Conservation (phyloP, 2,329 filamentous ascomycete species). For the Leptosphaerulina australis region DNA sequence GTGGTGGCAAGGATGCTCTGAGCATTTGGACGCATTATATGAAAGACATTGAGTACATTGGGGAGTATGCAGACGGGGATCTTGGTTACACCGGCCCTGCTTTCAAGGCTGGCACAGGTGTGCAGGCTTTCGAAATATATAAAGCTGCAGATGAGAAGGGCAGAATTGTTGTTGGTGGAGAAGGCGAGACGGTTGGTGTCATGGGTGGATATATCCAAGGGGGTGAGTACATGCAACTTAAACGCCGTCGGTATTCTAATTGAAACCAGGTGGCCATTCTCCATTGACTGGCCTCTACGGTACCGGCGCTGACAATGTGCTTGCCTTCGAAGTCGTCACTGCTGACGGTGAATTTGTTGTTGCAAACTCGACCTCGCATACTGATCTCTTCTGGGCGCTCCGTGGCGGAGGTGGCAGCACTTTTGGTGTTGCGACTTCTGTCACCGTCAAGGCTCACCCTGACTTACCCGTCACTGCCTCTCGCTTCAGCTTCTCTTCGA, state of each 20-base stretch:
- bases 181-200: constrained; percentile 58
- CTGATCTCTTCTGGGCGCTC: constrained; percentile 47
- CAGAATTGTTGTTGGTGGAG: constrained; percentile 60
- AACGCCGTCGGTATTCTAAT: background rate
- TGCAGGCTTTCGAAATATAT: constrained; percentile 61
- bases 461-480: constrained; percentile 40
- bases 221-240: constrained; percentile 35
- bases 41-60: constrained; percentile 45
- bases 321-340: constrained; percentile 43
- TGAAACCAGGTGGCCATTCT: constrained; percentile 54
- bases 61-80: constrained; percentile 40
- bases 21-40: constrained; percentile 49
- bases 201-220: constrained; percentile 54
- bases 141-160: constrained; percentile 55
- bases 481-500: constrained; percentile 42
- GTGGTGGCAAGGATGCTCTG: constrained; percentile 41
- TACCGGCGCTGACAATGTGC: constrained; percentile 46
- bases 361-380: constrained; percentile 38
- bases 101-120: constrained; percentile 62
- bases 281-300: constrained; percentile 57
- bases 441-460: constrained; percentile 45
- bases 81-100: constrained; percentile 54
- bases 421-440: constrained; percentile 42
- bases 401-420: constrained; percentile 45
- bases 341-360: constrained; percentile 40